A percentile compares a stretch with the other conserved stretches of the same genome.
Conservation (phyloP, 163 green algal species). For the Scenedesmus sp. region DNA sequence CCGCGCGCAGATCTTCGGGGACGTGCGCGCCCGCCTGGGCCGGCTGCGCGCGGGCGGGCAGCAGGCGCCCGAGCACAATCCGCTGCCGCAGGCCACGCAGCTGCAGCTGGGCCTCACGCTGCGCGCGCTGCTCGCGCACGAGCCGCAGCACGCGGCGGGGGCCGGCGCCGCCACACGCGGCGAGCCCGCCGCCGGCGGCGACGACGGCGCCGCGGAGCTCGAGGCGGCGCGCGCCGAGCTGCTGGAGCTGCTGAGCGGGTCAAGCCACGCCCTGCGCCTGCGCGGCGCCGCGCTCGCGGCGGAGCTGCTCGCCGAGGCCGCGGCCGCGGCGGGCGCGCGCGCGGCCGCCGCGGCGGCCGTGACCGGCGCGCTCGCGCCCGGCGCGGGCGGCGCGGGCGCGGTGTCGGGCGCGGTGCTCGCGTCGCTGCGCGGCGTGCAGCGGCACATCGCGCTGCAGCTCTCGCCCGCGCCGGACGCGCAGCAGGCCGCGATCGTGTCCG, state of each 20-base stretch:
- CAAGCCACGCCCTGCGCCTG: neutral
- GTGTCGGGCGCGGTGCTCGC: conserved; percentile 6
- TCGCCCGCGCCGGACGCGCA: conserved; percentile 1
- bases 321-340: neutral
- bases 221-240: conserved; percentile 2
- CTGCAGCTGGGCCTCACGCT: conserved; percentile 36
- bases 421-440: neutral
- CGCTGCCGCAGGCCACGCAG: conserved; percentile 18
- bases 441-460: conserved; percentile 19
- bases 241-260: conserved; percentile 2
- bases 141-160: too few species aligned
- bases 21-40: neutral
- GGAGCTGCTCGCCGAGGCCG: neutral
- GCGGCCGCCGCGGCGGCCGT: conserved; percentile 2
- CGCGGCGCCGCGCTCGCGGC: conserved; percentile 11
- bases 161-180: too few species aligned
- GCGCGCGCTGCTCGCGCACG: conserved; percentile 3
- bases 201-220: neutral
- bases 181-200: neutral
- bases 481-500: neutral
- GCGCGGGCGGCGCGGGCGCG: neutral
- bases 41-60: neutral
- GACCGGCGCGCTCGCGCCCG: too few species aligned
- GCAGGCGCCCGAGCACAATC: neutral
- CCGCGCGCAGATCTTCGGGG: conserved; percentile 38